These are phyloP conservation scores for Lactarius pseudohatsudake DNA, from an alignment of 768 basidiomycete genomes.

Conservation along the genomic window DNA sequence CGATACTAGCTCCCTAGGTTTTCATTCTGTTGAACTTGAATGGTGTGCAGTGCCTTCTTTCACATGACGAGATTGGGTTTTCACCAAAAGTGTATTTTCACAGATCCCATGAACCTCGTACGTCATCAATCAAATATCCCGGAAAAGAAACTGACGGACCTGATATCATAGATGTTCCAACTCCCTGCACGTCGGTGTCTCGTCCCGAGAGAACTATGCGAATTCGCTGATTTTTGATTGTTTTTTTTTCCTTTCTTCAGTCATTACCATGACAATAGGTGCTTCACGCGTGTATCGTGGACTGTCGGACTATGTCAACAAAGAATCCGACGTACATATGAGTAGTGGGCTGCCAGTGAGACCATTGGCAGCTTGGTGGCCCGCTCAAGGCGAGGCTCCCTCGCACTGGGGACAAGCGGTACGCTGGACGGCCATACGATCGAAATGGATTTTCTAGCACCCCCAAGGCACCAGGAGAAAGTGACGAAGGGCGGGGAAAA, in stretches of 20 bases:
- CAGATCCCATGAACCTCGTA: conserved; percentile 13
- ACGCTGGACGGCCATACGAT: not conserved
- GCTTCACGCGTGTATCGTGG: conserved; percentile 7
- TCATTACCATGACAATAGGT: not conserved
- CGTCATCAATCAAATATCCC: not conserved
- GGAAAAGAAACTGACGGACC: not conserved
- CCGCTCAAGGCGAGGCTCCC: not conserved
- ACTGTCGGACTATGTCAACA: not conserved
- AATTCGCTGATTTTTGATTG: not conserved
- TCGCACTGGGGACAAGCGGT: not conserved
- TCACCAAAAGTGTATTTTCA: not conserved
- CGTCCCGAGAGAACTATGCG: not conserved
- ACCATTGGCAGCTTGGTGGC: not conserved
- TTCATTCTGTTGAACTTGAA: conserved; percentile 8
- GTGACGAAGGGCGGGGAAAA: not conserved
- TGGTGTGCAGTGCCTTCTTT: not conserved
- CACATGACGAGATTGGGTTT: not conserved
- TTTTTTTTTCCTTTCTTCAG: too few species aligned
- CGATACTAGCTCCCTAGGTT: not conserved
- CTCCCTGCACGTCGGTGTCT: conserved; percentile 1
- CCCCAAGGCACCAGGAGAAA: not conserved
- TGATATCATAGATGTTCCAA: conserved; percentile 7
- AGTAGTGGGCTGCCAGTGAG: not conserved
- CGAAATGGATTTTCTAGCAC: not conserved
- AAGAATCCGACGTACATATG: not conserved